Evolutionary conservation across 2,329 filamentous ascomycete species (phyloP), one percentile per base, ranked within the genome.

Genomic region (Trichoderma sp.): DNA sequence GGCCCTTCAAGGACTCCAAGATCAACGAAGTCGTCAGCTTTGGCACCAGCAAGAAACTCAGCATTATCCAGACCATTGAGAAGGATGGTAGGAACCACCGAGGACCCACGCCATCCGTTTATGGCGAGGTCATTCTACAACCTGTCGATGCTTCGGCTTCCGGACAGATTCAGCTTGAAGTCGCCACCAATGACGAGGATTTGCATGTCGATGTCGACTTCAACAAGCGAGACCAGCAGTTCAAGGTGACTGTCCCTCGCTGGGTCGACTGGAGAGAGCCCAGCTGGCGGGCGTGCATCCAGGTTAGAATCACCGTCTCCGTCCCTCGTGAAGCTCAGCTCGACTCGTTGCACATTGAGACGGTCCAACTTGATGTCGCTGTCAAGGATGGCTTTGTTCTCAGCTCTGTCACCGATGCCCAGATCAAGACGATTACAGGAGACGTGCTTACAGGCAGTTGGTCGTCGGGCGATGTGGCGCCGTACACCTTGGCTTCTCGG

Each of bases 291-390:
- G 83, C 84, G 1, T 87, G 86, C 72, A 77, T 87, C 24, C 81
- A 82, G 69, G 77, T 87, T 68, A 80, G 79, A 13, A 77, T 79
- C 18, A 87, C 83, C 3, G 74, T 85, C 52, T 84, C 80, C 78
- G 79, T 84, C 0, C 85, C 85, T 7, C 74, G 76, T 4, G 72
- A 77, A 18, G 77, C 79, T 3, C 72, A 77, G 10, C 75, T 88
- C 14, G 72, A 79, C 16, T 68, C 52, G 3, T 73, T 87, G 8
- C 60, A 68, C 8, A 71, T 86, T 18, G 72, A 76, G 21, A 75
- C 78, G 4, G 70, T 78, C 11, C 78, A 82, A 26, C 79, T 86
- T 21, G 77, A 79, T 69, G 73, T 86, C 18, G 71, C 77, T 6
- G 74, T 85, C 11, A 71, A 79, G 4, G 77, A 81, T 34, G 82